Base-by-base conservation (phyloP, 1,284 basidiomycete species). In the Trichosporon asahii region DNA sequence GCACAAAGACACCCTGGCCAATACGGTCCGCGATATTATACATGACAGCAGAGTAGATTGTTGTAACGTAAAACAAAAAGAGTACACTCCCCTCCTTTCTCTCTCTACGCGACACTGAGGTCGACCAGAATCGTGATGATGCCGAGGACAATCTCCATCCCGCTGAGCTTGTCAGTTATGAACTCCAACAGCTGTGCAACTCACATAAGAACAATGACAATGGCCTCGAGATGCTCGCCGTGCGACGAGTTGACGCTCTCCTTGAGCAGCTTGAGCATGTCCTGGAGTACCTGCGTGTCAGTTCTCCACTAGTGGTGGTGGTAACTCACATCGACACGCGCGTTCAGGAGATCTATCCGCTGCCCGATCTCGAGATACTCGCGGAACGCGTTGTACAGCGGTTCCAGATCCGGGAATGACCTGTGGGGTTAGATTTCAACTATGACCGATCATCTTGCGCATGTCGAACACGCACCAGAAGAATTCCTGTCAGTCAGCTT, bases 301-400 rank as follows among this genome's bases (percentile, higher is more conserved):
- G 69, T 40, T 33, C n/a, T 46, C 15, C 2, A 57, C 14, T 37
- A 44, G 9, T 63, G 55, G 21, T 55, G 67, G 44, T 49, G n/a
- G 14, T 46, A 37, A 74, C 64, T 64, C 46, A 66, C 64, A 86
- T 95, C 95, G 25, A 98, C 95, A 71, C 95, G 90, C 35, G 94
- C 93, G 83, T 97, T 98, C 70, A 98, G 86, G 53, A 98, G 85
- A 80, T 96, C 93, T 75, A 97, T 94, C 66, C 95, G 89, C 82
- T 97, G 95, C 2, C 93, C 92, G 71, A 98, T 94, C 85, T 98
- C 95, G 35, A 98, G 87, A 81, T 98, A 98, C 78, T 90, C 92
- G 72, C 94, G 87, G 5, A 94, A 93, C 4, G 95, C 95, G 75
- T 94, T 92, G 81, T 98, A 98, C 55, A 98, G 86, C 11, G 95